phyloP scores from a whole-genome alignment of 179 eudicot genomes.

The Amaranthus tricolor region DNA sequence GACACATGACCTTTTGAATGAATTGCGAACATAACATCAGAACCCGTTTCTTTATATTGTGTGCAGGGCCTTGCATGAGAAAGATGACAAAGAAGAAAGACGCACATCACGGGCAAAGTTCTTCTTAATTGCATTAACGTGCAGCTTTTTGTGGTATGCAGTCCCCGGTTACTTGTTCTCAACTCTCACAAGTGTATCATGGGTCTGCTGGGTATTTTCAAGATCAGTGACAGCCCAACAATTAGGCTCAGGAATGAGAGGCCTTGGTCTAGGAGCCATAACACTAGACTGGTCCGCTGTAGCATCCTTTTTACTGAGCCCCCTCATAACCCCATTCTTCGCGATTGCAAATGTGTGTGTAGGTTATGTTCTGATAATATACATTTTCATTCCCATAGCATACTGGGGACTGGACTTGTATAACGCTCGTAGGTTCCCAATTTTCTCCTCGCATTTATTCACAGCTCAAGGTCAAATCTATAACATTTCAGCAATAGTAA shows the following conservation, averaged over 20 bases:
- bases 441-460: slow-evolving; percentile 77
- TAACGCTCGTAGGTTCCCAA: slow-evolving; percentile 58
- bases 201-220: slow-evolving; percentile 82
- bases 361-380: slow-evolving; percentile 59
- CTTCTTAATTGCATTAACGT: slow-evolving; percentile 68
- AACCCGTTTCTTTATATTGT: not conserved
- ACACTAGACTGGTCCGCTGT: slow-evolving; percentile 83
- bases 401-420: slow-evolving; percentile 84
- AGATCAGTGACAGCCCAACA: slow-evolving; percentile 90
- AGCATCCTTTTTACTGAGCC: slow-evolving; percentile 73
- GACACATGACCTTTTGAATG: no score
- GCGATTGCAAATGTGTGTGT: slow-evolving; percentile 67
- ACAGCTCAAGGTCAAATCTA: slow-evolving; percentile 60
- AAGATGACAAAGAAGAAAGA: slow-evolving; percentile 40
- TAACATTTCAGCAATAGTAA: slow-evolving; percentile 64
- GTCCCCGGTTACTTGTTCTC: slow-evolving; percentile 84
- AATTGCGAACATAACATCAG: not conserved
- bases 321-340: slow-evolving; percentile 78
- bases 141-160: slow-evolving; percentile 73
- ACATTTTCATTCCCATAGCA: slow-evolving; percentile 60
- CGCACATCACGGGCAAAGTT: slow-evolving; percentile 70
- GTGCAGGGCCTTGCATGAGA: slow-evolving; percentile 80
- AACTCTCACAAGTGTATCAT: slow-evolving; percentile 69
- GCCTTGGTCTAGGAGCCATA: slow-evolving; percentile 79
- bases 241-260: slow-evolving; percentile 80